phyloP scores from a whole-genome alignment of 2,329 filamentous ascomycete species.

The Taxawa tesnikishii region DNA sequence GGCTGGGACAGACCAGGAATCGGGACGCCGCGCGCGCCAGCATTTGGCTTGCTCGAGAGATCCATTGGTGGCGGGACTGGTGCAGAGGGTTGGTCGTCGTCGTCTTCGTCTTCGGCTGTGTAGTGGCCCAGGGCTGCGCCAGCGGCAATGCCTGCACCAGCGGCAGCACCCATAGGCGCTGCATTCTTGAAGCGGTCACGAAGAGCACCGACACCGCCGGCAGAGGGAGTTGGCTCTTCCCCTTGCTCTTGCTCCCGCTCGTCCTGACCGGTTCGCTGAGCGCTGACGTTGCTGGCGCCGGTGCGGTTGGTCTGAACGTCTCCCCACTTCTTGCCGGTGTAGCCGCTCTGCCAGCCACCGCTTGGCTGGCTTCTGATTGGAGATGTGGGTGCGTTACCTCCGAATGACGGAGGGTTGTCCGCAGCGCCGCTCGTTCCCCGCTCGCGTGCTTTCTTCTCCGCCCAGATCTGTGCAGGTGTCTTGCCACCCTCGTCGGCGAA shows the following conservation, averaged over 20 bases:
- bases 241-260: conserved; percentile 36
- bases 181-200: conserved; percentile 73
- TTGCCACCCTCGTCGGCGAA: conserved; percentile 94
- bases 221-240: conserved; percentile 40
- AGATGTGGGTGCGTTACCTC: conserved; percentile 28
- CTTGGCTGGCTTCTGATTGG: conserved; percentile 58
- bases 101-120: no score
- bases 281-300: conserved; percentile 41
- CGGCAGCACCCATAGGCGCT: conserved; percentile 53
- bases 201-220: conserved; percentile 59
- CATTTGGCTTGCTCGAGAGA: conserved; percentile 55
- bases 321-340: conserved; percentile 81
- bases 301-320: conserved; percentile 65
- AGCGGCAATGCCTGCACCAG: conserved; percentile 19
- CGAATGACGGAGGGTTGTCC: conserved; percentile 28
- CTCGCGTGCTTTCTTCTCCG: conserved; percentile 86
- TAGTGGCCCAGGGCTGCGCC: no score
- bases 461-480: conserved; percentile 93
- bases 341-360: conserved; percentile 86
- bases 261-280: conserved; percentile 53
- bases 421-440: conserved; percentile 43
- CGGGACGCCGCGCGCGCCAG: conserved; percentile 50
- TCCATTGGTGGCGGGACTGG: conserved; percentile 52
- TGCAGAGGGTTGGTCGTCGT: conserved; percentile 13
- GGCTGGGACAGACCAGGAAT: conserved; percentile 56